These are phyloP conservation scores for Viridothelium virens DNA, from an alignment of 495 filamentous ascomycete genomes.

Conservation along the genomic window DNA sequence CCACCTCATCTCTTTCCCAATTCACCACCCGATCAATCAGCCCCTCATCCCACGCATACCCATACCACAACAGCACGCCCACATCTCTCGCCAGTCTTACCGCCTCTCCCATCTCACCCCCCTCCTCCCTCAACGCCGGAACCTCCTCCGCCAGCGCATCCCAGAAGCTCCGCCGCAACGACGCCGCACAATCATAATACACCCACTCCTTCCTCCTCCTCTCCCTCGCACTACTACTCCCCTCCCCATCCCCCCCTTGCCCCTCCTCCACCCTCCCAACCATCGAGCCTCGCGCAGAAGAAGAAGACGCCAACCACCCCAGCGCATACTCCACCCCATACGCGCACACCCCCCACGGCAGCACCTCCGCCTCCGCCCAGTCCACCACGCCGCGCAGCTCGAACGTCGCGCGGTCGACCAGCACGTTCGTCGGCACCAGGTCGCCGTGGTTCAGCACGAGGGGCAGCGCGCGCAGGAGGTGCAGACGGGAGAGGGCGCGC, in stretches of 20 bases:
- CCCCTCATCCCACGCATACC: constrained; percentile 53
- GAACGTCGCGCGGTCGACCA: constrained; percentile 66
- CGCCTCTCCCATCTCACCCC: constrained; percentile 23
- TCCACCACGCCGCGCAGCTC: constrained; percentile 46
- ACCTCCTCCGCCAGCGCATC: constrained; percentile 32
- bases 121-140: constrained; percentile 31
- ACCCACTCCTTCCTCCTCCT: constrained; percentile 22
- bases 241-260: background rate
- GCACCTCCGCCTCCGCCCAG: constrained; percentile 53
- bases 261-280: background rate
- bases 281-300: background rate
- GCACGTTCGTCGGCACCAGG: constrained; percentile 52
- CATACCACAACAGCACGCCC: constrained; percentile 52
- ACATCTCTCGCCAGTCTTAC: constrained; percentile 41
- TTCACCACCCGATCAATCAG: constrained; percentile 46
- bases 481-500: background rate
- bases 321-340: constrained; percentile 51
- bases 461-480: constrained; percentile 29
- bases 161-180: constrained; percentile 45
- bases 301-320: constrained; percentile 31
- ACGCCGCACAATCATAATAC: constrained; percentile 38
- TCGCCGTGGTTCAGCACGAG: constrained; percentile 52
- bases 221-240: background rate
- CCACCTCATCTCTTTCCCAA: constrained; percentile 10
- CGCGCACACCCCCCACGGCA: constrained; percentile 49